phyloP scores from a whole-genome alignment of 805 yeast species.

The Danielia oregonensis region DNA sequence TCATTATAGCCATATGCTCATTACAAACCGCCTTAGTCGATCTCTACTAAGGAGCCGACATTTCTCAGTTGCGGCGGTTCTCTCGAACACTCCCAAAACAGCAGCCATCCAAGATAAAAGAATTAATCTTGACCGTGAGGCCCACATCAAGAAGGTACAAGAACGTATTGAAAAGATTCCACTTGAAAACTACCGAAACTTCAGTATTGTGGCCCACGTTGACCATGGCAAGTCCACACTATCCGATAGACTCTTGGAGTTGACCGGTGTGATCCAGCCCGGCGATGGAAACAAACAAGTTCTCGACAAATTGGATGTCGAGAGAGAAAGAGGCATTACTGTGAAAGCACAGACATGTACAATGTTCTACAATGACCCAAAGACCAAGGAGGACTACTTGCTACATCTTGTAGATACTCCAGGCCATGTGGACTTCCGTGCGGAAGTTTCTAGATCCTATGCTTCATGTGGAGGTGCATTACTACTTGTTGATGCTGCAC shows the following conservation, averaged over 20 bases:
- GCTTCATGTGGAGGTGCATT: slow-evolving; percentile 97
- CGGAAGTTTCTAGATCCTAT: slow-evolving; percentile 90
- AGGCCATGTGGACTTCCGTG: slow-evolving; percentile 94
- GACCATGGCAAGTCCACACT: slow-evolving; percentile 89
- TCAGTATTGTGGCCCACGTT: slow-evolving; percentile 94
- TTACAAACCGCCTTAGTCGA: no score
- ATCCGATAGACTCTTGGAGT: slow-evolving; percentile 80
- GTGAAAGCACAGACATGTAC: slow-evolving; percentile 96
- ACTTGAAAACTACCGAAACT: slow-evolving; percentile 76
- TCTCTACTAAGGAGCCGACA: no score
- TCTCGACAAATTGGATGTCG: slow-evolving; percentile 88
- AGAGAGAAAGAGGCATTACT: slow-evolving; percentile 93
- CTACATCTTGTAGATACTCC: slow-evolving; percentile 95
- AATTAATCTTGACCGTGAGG: slow-evolving; percentile 29
- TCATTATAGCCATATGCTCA: background rate
- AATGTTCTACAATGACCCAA: slow-evolving; percentile 68
- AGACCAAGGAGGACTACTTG: slow-evolving; percentile 68
- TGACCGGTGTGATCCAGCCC: slow-evolving; percentile 83
- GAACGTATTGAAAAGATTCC: slow-evolving; percentile 76
- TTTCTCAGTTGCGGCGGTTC: no score
- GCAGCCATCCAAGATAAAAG: slow-evolving; percentile 24
- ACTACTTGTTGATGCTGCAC: slow-evolving; percentile 86
- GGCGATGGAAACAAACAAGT: slow-evolving; percentile 73
- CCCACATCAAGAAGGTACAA: slow-evolving; percentile 33
- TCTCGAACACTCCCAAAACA: slow-evolving; percentile 9